phyloP scores from a whole-genome alignment of 306 rosid genomes.

The Malus orientalis region DNA sequence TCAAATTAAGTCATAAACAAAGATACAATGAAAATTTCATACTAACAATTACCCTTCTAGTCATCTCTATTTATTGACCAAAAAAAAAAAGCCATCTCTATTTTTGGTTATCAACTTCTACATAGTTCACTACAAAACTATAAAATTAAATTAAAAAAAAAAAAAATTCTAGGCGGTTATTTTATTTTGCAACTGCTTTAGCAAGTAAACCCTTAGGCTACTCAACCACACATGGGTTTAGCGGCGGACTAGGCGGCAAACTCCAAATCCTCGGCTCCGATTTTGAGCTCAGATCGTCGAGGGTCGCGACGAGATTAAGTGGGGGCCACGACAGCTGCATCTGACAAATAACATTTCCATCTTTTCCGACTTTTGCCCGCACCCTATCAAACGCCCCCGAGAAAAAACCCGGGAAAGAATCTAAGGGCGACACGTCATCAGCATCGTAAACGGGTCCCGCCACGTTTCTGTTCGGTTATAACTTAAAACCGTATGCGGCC shows the following conservation, averaged over 20 bases:
- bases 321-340: constrained; percentile 25
- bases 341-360: constrained; percentile 22
- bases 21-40: too few species aligned
- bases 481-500: not conserved
- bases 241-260: not conserved
- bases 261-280: constrained; percentile 17
- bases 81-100: too few species aligned
- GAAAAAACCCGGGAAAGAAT: not conserved
- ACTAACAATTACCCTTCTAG: too few species aligned
- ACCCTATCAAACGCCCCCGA: not conserved
- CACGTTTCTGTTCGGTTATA: not conserved
- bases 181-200: too few species aligned
- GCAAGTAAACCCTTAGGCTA: not conserved
- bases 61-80: too few species aligned
- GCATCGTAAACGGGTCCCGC: not conserved
- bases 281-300: not conserved
- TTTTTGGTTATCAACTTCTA: too few species aligned
- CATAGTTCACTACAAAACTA: too few species aligned
- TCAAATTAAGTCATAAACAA: too few species aligned
- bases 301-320: not conserved
- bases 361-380: not conserved
- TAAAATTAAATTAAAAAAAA: too few species aligned
- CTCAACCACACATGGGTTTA: not conserved
- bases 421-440: constrained; percentile 4
- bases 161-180: too few species aligned